Evolutionary conservation across 2,329 filamentous ascomycete genomes (phyloP), one percentile per base, ranked within the genome.

Genomic region (Acephala macrosclerotiorum): DNA sequence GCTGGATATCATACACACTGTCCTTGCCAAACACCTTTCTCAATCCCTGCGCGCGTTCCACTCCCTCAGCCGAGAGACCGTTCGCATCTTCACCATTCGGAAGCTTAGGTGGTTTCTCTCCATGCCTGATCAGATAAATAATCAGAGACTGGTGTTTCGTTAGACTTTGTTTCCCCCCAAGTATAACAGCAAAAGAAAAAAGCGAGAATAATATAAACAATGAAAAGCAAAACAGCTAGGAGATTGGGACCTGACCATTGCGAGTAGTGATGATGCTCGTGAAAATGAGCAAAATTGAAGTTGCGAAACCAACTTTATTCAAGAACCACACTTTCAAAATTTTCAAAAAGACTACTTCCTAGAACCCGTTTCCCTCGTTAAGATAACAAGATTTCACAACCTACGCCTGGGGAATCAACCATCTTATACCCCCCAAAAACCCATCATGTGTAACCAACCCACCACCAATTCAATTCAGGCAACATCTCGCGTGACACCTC

Each of bases 101-200:
- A 29, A 60, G 22, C 49, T 70, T 70, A 0, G 70, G 66, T 3
- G 87, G 86, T 75, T 89, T 89, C 75, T 89, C 87, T 66, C 87
- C 87, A 69, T 89, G 87, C 40, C 87, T 84, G 74, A 89, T 89
- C n/a, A 89, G 77, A 74, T 87, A 89, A 58, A 89, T 82, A 0
- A 81, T 87, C 26, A 58, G 65, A 3, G 3, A 9, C 20, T 22
- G 45, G n/a, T 18, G 4, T 25, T 22, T 22, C 11, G 45, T 25
- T 12, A 12, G 4, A 11, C 18, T 49, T 22, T 11, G 45, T 14
- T 42, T 38, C 7, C 36, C 7, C 36, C 36, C 7, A 8, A 14
- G 14, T 38, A 14, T 38, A 8, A 38, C 7, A 38, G n/a, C n/a
- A n/a, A n/a, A n/a, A n/a, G n/a, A n/a, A n/a, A 45, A 11, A 40